Evolutionary conservation across 2,329 filamentous ascomycete genomes (phyloP), one percentile per base, ranked within the genome.

Genomic region (Sordariomycetes sp.): DNA sequence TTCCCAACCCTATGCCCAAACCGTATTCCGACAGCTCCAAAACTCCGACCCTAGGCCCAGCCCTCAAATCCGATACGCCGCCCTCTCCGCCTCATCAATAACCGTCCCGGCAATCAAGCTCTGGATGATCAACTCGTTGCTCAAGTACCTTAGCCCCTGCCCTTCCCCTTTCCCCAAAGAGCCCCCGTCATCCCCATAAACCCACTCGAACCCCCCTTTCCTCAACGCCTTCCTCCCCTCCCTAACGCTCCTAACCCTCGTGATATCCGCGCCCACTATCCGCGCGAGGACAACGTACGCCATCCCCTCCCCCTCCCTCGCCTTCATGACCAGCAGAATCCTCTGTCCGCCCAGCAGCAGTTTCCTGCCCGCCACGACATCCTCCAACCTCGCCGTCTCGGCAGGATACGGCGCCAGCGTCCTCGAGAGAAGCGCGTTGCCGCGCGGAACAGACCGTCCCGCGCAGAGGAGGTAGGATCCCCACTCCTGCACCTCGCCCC

Each of bases 51-150:
- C 15, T 17, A 45, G 39, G n/a, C 15, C 15, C n/a, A 7, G 10
- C 8, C 13, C 39, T 50, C 45, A 22, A 10, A 50, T 6, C 45
- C 45, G 17, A 20, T 35, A 35, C 24, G 50, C 34, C 17, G 22
- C 59, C 59, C 58, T 59, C 62, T 82, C 78, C 13, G 72, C 76
- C 54, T 82, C 79, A 60, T 89, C 85, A 56, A 90, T 80, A 62
- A 96, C 71, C 60, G 84, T 81, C 1, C 91, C 92, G 55, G 96
- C 69, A 61, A 99, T 96, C 59, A 97, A 74, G 68, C 90, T 96
- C 75, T 99, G 92, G 57, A 95, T 85, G 24, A 97, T 83, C 66
- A 92, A 83, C 70, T 97, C 92, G 67, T 95, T 86, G 58, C 85
- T 86, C 56, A 95, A 79, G 52, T 94, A 78, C 61, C 78, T 80